Conservation (phyloP, 768 basidiomycete species). For the Tubosaeta sp. region DNA sequence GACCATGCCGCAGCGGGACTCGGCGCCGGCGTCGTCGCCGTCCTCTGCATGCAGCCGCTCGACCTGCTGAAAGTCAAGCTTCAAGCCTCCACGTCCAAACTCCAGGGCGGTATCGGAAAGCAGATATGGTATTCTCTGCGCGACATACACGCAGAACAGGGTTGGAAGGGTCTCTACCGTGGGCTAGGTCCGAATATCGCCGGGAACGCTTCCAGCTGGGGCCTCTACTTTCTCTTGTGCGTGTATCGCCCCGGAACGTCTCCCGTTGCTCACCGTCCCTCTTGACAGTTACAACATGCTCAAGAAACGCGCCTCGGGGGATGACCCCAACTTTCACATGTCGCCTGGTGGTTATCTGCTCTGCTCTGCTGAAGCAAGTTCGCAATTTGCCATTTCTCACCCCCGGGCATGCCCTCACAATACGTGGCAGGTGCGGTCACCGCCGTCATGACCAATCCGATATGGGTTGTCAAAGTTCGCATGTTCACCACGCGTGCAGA, state of each 20-base stretch:
- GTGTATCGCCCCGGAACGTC: conserved; percentile 1
- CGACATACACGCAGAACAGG: conserved; percentile 69
- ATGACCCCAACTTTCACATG: conserved; percentile 61
- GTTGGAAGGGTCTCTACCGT: conserved; percentile 84
- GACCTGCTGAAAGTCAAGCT: conserved; percentile 94
- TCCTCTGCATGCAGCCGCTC: conserved; percentile 94
- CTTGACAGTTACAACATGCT: conserved; percentile 82
- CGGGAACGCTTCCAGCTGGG: conserved; percentile 96
- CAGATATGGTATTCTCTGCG: conserved; percentile 74
- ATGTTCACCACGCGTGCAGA: conserved; percentile 82
- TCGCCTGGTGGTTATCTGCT: conserved; percentile 78
- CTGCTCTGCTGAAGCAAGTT: conserved; percentile 95
- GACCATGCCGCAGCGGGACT: conserved; percentile 96
- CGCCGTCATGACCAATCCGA: conserved; percentile 91
- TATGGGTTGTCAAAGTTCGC: conserved; percentile 96
- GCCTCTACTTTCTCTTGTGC: conserved; percentile 95
- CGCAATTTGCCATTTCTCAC: conserved; percentile 38
- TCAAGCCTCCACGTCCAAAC: conserved; percentile 75
- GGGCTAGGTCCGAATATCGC: conserved; percentile 89
- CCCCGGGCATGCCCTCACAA: conserved; percentile 11
- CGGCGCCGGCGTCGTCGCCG: conserved; percentile 87
- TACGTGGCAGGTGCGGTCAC: conserved; percentile 74
- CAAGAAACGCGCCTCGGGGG: conserved; percentile 72
- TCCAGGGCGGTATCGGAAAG: conserved; percentile 56
- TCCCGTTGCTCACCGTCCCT: conserved; percentile 1